Base-by-base conservation (phyloP, 1,284 basidiomycete species). In the Fomitiporia mediterranea region DNA sequence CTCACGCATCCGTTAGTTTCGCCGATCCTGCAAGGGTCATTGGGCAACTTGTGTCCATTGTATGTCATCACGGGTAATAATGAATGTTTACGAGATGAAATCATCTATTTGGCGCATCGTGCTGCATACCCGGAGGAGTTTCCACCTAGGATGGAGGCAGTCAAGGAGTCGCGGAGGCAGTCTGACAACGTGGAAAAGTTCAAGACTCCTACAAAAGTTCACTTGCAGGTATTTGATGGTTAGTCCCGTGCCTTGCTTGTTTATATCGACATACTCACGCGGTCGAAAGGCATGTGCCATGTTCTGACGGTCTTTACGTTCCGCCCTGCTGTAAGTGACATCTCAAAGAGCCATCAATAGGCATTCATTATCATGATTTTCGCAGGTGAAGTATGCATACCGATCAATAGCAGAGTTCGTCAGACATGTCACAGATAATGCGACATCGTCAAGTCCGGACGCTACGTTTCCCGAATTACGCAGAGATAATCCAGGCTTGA, bases 71-170 rank as follows among this genome's bases (percentile, higher is more conserved):
- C 81, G 1, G 90, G 91, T 0, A 80, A 94, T 64, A 81, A 83
- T 9, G 92, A 94, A 67, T 84, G 91, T 0, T 69, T 94, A 34
- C 72, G 88, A 8, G 92, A 95, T 67, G 91, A 94, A 70, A 86
- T 91, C 55, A 75, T 94, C 28, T 92, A 88, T 65, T 61, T 84
- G 25, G 91, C 92, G 0, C 91, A 94, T 69, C 86, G 89, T 59
- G 91, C 91, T 0, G 90, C 91, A 0, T 74, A 88, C 65, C 92
- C 91, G 0, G 74, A 79, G 0, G 67, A 80, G 32, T 91, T 85
- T 64, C 90, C 89, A 0, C 70, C 84, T 0, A 72, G 84, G 32
- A 72, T 77, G 7, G 83, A 85, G 28, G 74, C 85, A 0, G 67
- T 82, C 5, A 67, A 69, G 30, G 74, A 76, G 21, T 72, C 72